Conservation (phyloP, 192 early-diverging fungal genomes). For the Backusella psychrophila region DNA sequence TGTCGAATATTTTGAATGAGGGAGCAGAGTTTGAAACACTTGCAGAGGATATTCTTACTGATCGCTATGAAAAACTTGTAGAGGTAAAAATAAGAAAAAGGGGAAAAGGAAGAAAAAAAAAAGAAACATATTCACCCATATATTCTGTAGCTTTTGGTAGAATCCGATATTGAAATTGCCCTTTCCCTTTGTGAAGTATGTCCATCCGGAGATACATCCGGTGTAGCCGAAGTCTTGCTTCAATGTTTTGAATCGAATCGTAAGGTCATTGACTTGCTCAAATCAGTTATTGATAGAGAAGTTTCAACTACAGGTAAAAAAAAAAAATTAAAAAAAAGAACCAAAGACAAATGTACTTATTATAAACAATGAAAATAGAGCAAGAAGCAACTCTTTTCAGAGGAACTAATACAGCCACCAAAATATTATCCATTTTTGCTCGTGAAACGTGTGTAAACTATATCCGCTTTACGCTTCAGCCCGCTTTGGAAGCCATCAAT, state of each 20-base stretch:
- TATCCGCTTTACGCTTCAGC: conserved; percentile 71
- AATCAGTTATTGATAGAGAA: conserved; percentile 63
- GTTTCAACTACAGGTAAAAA: conserved; percentile 63
- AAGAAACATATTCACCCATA: background rate
- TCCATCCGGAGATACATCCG: conserved; percentile 68
- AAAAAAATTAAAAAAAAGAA: background rate
- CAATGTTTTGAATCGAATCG: conserved; percentile 65
- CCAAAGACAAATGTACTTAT: background rate
- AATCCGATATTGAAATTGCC: conserved; percentile 60
- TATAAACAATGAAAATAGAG: conserved; percentile 2
- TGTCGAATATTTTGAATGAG: conserved; percentile 72
- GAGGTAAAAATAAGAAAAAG: conserved; percentile 43
- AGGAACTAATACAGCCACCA: conserved; percentile 84
- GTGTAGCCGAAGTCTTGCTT: conserved; percentile 64
- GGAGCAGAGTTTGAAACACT: conserved; percentile 66
- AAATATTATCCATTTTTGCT: conserved; percentile 77
- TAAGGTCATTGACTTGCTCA: conserved; percentile 56
- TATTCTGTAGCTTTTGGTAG: conserved; percentile 37
- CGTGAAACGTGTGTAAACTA: conserved; percentile 76
- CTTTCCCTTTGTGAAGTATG: conserved; percentile 73
- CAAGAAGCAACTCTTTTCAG: conserved; percentile 79
- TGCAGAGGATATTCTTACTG: conserved; percentile 50
- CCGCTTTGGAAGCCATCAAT: conserved; percentile 61
- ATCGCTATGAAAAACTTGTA: conserved; percentile 63
- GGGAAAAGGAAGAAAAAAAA: background rate